Evolutionary conservation across 1,139 yeast genomes (phyloP).

Genomic region (Hyphopichia khmerensis): DNA sequence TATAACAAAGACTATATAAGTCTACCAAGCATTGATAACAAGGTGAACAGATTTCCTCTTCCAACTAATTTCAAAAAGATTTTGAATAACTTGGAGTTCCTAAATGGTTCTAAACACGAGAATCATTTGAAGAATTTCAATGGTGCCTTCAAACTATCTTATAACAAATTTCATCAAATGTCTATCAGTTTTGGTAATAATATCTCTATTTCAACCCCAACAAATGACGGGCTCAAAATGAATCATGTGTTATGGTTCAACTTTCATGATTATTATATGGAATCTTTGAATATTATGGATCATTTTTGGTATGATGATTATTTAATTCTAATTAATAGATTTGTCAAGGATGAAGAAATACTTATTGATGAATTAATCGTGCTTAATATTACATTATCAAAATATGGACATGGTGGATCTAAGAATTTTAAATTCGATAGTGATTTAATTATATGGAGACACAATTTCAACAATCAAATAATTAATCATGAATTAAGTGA

Average conservation of each 20-base stretch:
- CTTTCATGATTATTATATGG: conserved; percentile 34
- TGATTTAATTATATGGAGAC: conserved; percentile 42
- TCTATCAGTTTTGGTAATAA: conserved; percentile 30
- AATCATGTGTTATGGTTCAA: conserved; percentile 45
- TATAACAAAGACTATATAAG: conserved; percentile 29
- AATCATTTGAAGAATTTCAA: conserved; percentile 11
- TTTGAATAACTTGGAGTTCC: conserved; percentile 19
- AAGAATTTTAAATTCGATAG: conserved; percentile 34
- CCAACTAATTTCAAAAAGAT: conserved; percentile 30
- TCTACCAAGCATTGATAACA: conserved; percentile 5
- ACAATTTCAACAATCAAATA: conserved; percentile 31
- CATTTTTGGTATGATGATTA: conserved; percentile 39
- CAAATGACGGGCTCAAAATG: conserved; percentile 19
- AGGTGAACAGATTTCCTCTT: conserved; percentile 28
- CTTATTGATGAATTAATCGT: conserved; percentile 40
- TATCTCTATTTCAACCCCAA: conserved; percentile 40
- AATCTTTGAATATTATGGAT: conserved; percentile 31
- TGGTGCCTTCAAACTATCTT: conserved; percentile 23
- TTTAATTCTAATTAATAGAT: conserved; percentile 35
- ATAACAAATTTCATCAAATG: conserved; percentile 28
- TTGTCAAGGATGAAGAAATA: conserved; percentile 15
- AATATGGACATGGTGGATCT: conserved; percentile 37
- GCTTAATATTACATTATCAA: conserved; percentile 31
- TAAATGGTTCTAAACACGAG: conserved; percentile 15
- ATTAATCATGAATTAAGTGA: conserved; percentile 22